These are phyloP conservation scores for Diaporthe sp. DNA, from an alignment of 2,329 filamentous ascomycete genomes.

Conservation along the genomic window DNA sequence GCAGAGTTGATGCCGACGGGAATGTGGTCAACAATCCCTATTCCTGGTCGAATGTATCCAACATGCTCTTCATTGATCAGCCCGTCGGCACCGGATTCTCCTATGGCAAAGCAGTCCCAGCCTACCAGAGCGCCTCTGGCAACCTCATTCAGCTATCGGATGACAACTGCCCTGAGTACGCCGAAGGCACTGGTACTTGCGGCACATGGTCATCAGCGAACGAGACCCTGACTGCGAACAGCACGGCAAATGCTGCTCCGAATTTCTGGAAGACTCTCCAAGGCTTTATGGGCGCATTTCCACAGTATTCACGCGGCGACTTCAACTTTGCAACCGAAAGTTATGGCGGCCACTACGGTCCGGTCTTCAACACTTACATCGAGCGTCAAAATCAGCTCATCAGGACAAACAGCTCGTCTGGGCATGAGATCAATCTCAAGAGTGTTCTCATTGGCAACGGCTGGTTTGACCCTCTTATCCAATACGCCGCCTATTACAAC, in stretches of 20 bases:
- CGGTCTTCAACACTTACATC: conserved; percentile 63
- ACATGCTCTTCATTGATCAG: conserved; percentile 71
- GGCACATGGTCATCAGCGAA: conserved; percentile 65
- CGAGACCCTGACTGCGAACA: conserved; percentile 65
- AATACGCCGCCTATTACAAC: conserved; percentile 68
- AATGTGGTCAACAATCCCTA: conserved; percentile 61
- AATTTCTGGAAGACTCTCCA: conserved; percentile 71
- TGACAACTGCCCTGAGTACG: conserved; percentile 61
- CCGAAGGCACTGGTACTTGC: conserved; percentile 50
- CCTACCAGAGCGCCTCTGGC: conserved; percentile 42
- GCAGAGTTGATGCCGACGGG: conserved; percentile 53
- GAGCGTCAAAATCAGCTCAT: conserved; percentile 56
- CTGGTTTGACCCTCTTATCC: conserved; percentile 66
- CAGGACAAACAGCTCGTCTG: conserved; percentile 38
- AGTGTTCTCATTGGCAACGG: conserved; percentile 67
- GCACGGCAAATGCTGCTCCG: conserved; percentile 62
- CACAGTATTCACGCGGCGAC: conserved; percentile 56
- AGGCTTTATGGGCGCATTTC: conserved; percentile 72
- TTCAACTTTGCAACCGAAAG: conserved; percentile 67
- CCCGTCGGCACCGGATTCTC: conserved; percentile 71
- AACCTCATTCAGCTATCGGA: conserved; percentile 56
- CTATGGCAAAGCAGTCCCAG: conserved; percentile 49
- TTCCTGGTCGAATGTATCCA: conserved; percentile 65
- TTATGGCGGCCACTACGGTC: conserved; percentile 69
- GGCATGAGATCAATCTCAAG: conserved; percentile 59